Evolutionary conservation across 352 stramenopile species (phyloP).

Genomic region (Plasmopara muralis): DNA sequence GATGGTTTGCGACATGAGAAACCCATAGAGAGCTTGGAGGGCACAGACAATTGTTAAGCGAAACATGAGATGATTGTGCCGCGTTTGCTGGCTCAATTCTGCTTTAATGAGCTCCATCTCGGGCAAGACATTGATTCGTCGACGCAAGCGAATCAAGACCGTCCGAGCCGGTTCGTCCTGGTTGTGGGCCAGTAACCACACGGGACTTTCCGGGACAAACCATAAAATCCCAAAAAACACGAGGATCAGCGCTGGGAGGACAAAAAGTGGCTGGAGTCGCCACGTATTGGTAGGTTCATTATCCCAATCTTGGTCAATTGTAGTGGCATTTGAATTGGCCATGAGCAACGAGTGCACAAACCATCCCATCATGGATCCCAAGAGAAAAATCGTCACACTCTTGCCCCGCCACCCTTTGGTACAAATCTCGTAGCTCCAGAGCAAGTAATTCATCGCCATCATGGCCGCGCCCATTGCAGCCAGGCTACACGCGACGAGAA

Average conservation of each 20-base stretch:
- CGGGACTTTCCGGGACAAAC: conserved; percentile 74
- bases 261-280: conserved; percentile 57
- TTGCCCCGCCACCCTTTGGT: conserved; percentile 85
- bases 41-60: conserved; percentile 51
- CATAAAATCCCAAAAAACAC: conserved; percentile 46
- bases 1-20: conserved; percentile 64
- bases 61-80: conserved; percentile 53
- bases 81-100: conserved; percentile 44
- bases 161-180: conserved; percentile 45
- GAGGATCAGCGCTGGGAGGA: conserved; percentile 49
- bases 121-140: conserved; percentile 58
- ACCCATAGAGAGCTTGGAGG: conserved; percentile 52
- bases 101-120: conserved; percentile 51
- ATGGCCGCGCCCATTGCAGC: conserved; percentile 56
- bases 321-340: conserved; percentile 40
- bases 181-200: conserved; percentile 60
- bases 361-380: conserved; percentile 67
- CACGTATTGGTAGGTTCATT: conserved; percentile 52
- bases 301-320: conserved; percentile 25
- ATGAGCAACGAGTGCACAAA: conserved; percentile 57
- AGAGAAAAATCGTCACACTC: conserved; percentile 71
- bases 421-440: conserved; percentile 84
- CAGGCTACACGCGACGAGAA: conserved; percentile 50
- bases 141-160: conserved; percentile 54
- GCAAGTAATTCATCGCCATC: conserved; percentile 62